Base-by-base conservation (phyloP, 108 stramenopile species). In the Conticribra guillardii region DNA sequence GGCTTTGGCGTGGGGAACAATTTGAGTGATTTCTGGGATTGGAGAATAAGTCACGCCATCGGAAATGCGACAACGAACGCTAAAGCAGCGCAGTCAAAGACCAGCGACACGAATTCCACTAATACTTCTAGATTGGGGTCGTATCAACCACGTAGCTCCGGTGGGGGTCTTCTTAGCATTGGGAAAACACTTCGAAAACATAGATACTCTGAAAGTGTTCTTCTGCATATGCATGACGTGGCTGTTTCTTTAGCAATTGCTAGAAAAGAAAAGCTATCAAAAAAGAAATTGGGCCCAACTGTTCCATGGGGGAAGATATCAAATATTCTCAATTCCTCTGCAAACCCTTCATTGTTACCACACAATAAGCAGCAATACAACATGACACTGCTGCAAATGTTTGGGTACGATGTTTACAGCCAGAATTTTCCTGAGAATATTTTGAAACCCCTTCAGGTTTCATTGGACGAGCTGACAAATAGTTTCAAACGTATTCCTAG, bases 391-490 rank as follows among this genome's bases (percentile, higher is more conserved):
- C 53, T 92, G 51, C 62, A 80, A 56, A 46, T 64, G 30, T 84
- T 92, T 73, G 89, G 91, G 1, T 92, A 92, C 50, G 84, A 89
- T 52, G 69, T 89, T 3, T 76, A 64, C 17, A 47, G 60, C 41
- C 88, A 92, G 60, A 45, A 58, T 1, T 92, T 92, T 60, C 90
- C 91, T 2, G 54, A 63, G 18, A 89, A 89, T 51, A 69, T 88
- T 29, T 47, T 51, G 16, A 54, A 46, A 17, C 23, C 55, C 29
- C 56, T 54, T 45, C 54, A 17, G 44, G 14, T 30, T 18, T 31
- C 65, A 18, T 16, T 65, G 1, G 52, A 52, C 50, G 52, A 33
- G 21, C 23, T 53, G 32, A 53, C n/a, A 3, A 41, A 41, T 5
- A 9, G 5, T 41, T 56, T 51, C 5, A n/a, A 11, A 24, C 19